phyloP scores from a whole-genome alignment of 768 basidiomycete genomes.

The Boletus fagicola region DNA sequence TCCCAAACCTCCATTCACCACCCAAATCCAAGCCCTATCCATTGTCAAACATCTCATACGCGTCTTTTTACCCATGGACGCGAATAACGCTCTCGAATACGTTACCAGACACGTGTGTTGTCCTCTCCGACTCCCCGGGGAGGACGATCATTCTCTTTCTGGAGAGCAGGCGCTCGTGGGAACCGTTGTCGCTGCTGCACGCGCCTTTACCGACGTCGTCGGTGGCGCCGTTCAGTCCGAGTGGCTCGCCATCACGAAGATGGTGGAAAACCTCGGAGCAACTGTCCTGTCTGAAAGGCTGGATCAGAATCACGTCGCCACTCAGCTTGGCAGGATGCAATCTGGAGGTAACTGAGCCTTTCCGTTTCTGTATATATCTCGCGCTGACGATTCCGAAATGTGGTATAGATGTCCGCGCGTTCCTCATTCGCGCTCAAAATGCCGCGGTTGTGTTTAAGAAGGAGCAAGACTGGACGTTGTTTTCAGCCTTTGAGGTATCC shows the following conservation, averaged over 20 bases:
- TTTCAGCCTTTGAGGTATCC: conserved; percentile 41
- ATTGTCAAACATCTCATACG: no score
- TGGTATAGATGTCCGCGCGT: conserved; percentile 35
- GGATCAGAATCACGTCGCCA: neutral
- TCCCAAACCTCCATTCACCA: neutral
- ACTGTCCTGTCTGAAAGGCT: conserved; percentile 7
- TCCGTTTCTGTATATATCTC: no score
- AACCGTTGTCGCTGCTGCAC: conserved; percentile 19
- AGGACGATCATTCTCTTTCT: conserved; percentile 26
- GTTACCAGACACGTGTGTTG: conserved; percentile 41
- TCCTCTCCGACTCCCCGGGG: conserved; percentile 39
- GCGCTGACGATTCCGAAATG: neutral
- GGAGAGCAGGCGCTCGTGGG: conserved; percentile 30
- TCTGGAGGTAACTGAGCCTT: conserved; percentile 23
- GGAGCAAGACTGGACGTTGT: conserved; percentile 2
- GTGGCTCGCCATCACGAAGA: conserved; percentile 16
- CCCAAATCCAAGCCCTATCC: neutral
- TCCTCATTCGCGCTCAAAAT: conserved; percentile 46
- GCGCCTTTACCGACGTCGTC: neutral
- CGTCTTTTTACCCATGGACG: no score
- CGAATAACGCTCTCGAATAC: conserved; percentile 17
- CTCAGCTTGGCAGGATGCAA: conserved; percentile 20
- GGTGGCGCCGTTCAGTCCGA: neutral
- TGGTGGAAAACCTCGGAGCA: conserved; percentile 21
- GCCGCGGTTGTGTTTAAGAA: conserved; percentile 43